Conservation (phyloP, 352 stramenopile species). For the Pythium sukuiense region DNA sequence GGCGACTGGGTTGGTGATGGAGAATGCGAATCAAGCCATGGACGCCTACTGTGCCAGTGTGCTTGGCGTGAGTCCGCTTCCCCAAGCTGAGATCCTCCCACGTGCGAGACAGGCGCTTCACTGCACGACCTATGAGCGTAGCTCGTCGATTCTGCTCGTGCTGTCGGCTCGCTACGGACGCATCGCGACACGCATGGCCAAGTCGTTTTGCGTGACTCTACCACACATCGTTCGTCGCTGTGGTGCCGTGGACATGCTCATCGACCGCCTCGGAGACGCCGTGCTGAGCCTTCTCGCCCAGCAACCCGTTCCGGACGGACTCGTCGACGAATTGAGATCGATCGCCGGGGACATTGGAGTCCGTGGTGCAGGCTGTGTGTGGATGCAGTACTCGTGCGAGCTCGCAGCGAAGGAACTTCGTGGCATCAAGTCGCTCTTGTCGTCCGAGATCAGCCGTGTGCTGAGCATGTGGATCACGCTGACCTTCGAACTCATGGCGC, state of each 20-base stretch:
- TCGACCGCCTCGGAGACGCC: neutral
- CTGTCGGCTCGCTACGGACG: conserved; percentile 41
- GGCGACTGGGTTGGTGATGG: conserved; percentile 22
- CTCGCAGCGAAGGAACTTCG: neutral
- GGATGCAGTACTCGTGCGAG: conserved; percentile 3
- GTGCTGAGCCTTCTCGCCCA: neutral
- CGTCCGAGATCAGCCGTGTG: conserved; percentile 7
- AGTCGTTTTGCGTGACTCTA: conserved; percentile 23
- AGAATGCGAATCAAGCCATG: conserved; percentile 20
- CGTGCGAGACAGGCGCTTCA: conserved; percentile 35
- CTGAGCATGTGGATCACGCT: conserved; percentile 17
- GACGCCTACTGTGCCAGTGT: conserved; percentile 34
- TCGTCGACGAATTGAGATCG: neutral
- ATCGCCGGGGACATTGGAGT: neutral
- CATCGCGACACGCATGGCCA: conserved; percentile 24
- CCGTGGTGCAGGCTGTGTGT: neutral
- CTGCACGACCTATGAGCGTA: conserved; percentile 1
- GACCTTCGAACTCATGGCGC: neutral
- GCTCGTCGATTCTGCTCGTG: conserved; percentile 32
- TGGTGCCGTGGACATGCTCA: conserved; percentile 1
- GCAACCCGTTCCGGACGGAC: neutral
- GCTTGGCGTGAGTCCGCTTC: conserved; percentile 26
- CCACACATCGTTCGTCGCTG: conserved; percentile 17
- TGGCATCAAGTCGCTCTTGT: conserved; percentile 17
- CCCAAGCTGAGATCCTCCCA: conserved; percentile 18